Conservation (phyloP, 352 stramenopile species). For the Globisporangium alternatum region DNA sequence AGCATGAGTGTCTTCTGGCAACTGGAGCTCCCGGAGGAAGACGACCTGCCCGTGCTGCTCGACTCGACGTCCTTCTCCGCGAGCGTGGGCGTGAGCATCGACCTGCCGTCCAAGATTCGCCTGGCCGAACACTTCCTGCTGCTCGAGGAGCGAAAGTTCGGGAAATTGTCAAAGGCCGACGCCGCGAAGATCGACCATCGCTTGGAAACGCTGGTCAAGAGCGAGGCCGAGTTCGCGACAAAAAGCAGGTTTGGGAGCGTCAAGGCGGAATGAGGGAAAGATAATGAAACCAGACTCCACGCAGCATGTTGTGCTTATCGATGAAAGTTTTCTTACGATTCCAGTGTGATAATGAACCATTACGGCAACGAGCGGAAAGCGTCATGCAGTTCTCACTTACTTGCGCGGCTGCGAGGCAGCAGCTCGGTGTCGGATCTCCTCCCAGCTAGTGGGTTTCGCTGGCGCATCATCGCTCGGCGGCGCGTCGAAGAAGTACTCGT, state of each 20-base stretch:
- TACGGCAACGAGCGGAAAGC: background rate
- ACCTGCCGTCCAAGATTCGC: slow-evolving; percentile 45
- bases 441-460: slow-evolving; percentile 62
- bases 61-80: slow-evolving; percentile 47
- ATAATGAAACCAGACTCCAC: background rate
- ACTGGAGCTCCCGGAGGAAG: slow-evolving; percentile 49
- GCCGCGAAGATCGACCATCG: slow-evolving; percentile 33
- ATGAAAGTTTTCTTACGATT: background rate
- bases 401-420: slow-evolving; percentile 36
- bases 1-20: slow-evolving; percentile 56
- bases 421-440: slow-evolving; percentile 68
- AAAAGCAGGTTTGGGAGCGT: slow-evolving; percentile 43
- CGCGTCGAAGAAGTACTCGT: slow-evolving; percentile 48
- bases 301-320: background rate
- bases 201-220: slow-evolving; percentile 51
- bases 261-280: slow-evolving; percentile 3
- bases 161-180: slow-evolving; percentile 32
- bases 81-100: slow-evolving; percentile 29
- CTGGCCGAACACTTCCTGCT: slow-evolving; percentile 58
- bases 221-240: slow-evolving; percentile 56
- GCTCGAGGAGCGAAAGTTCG: slow-evolving; percentile 51
- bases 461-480: slow-evolving; percentile 23
- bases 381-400: slow-evolving; percentile 21
- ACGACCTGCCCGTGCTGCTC: slow-evolving; percentile 51
- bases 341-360: background rate